Evolutionary conservation across 2,329 filamentous ascomycete species (phyloP).

Genomic region (Pestalotiopsis sp.): DNA sequence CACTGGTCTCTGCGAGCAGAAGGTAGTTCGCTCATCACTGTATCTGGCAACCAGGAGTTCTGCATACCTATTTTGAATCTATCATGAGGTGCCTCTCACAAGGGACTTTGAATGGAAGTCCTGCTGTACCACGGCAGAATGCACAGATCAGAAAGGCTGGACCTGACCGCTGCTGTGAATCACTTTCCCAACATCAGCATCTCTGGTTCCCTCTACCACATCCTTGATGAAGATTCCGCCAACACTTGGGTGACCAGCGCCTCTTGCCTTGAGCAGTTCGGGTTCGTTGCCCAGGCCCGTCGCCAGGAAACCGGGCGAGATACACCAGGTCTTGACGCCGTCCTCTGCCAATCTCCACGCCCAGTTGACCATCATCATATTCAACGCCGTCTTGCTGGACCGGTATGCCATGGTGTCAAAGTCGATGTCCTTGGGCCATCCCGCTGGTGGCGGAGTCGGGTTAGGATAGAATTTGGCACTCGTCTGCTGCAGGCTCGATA

Average conservation of each 20-base stretch:
- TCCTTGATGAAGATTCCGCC: constrained; percentile 39
- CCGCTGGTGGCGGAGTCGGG: constrained; percentile 22
- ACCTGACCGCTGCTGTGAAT: constrained; percentile 8
- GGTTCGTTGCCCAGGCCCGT: constrained; percentile 36
- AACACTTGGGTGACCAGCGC: constrained; percentile 34
- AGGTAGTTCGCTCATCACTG: too few species aligned
- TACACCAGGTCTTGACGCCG: constrained; percentile 43
- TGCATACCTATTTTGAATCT: too few species aligned
- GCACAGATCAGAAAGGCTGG: constrained; percentile 3
- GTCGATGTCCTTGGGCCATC: constrained; percentile 41
- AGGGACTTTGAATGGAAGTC: too few species aligned
- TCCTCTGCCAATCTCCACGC: constrained; percentile 43
- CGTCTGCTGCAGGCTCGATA: constrained; percentile 32
- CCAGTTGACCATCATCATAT: constrained; percentile 51
- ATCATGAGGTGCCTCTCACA: too few species aligned
- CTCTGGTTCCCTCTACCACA: constrained; percentile 41
- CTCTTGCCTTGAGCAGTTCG: constrained; percentile 23
- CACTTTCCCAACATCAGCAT: constrained; percentile 39
- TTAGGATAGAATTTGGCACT: constrained; percentile 16
- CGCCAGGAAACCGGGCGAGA: constrained; percentile 43
- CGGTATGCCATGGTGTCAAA: constrained; percentile 33
- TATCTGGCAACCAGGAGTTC: too few species aligned
- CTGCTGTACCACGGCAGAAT: background rate
- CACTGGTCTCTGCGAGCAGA: too few species aligned
- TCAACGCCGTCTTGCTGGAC: constrained; percentile 43